Evolutionary conservation across 164 flowering plant species (phyloP).

Genomic region (Cinnamomum micranthum): DNA sequence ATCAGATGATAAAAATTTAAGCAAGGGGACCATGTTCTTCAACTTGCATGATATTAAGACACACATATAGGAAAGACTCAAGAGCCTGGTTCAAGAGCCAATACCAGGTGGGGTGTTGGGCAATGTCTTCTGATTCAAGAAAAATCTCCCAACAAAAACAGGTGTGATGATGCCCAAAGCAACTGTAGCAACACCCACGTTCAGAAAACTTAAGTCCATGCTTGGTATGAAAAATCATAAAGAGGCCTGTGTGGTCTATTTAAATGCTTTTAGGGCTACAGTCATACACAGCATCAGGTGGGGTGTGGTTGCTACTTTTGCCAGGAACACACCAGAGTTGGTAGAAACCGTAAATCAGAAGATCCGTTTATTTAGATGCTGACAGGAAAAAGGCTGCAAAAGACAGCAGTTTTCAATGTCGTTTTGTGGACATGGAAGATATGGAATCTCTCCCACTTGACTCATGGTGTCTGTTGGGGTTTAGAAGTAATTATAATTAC

Average conservation of each 20-base stretch:
- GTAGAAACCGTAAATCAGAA: too few species aligned
- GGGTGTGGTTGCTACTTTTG: not conserved
- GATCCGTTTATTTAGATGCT: not conserved
- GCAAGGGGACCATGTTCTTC: not conserved
- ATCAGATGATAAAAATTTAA: not conserved
- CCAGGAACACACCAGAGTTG: not conserved
- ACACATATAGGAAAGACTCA: not conserved
- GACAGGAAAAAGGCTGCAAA: not conserved
- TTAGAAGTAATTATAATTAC: too few species aligned
- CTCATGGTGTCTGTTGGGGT: not conserved
- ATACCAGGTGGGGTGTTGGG: conserved; percentile 9
- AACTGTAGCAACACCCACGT: conserved; percentile 17
- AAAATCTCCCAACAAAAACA: not conserved
- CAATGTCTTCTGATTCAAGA: not conserved
- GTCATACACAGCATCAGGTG: not conserved
- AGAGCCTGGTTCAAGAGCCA: too few species aligned
- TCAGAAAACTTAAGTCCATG: not conserved
- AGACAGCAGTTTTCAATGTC: not conserved
- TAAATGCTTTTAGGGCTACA: not conserved
- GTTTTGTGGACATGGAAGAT: not conserved
- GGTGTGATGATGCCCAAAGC: conserved; percentile 19
- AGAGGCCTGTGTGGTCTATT: not conserved
- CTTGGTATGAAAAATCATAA: not conserved
- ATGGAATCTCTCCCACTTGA: not conserved
- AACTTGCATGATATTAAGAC: not conserved